Conservation (phyloP, 2,329 filamentous ascomycete species). For the Fusarium chlamydosporum region DNA sequence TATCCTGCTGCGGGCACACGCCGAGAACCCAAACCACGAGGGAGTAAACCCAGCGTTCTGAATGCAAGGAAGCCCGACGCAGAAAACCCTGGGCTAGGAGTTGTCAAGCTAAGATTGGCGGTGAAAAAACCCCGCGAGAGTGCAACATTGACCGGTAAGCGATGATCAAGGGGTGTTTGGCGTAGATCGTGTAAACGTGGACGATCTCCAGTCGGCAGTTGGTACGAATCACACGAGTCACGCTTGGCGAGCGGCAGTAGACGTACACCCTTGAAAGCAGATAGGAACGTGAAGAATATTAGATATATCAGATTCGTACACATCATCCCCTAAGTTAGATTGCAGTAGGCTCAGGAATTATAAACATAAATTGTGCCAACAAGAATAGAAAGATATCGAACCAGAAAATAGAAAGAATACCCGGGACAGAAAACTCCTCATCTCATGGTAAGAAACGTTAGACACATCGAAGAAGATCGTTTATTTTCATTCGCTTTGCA, state of each 20-base stretch:
- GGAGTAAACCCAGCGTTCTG: constrained; percentile 53
- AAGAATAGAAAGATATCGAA: constrained; percentile 17
- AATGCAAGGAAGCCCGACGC: constrained; percentile 1
- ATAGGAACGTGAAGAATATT: constrained; percentile 9
- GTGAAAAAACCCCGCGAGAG: constrained; percentile 8
- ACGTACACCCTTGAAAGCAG: constrained; percentile 4
- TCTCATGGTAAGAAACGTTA: constrained; percentile 41
- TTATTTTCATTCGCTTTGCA: constrained; percentile 35
- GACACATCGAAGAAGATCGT: constrained; percentile 19
- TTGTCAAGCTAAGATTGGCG: constrained; percentile 24
- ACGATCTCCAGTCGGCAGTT: constrained; percentile 33
- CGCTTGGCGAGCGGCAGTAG: constrained; percentile 12
- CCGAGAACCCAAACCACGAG: constrained; percentile 50
- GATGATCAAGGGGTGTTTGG: constrained; percentile 26
- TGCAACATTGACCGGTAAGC: constrained; percentile 5
- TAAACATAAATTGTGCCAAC: constrained; percentile 28
- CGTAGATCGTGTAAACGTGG: constrained; percentile 31
- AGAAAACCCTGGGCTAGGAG: background rate
- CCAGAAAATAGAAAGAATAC: constrained; percentile 20
- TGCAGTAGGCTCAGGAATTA: constrained; percentile 7
- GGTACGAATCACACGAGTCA: constrained; percentile 21
- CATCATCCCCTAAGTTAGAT: constrained; percentile 12
- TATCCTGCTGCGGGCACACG: constrained; percentile 51
- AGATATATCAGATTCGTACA: constrained; percentile 28
- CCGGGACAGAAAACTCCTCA: constrained; percentile 36